phyloP scores from a whole-genome alignment of 176 grass and related monocot species.

The Raddia distichophylla region DNA sequence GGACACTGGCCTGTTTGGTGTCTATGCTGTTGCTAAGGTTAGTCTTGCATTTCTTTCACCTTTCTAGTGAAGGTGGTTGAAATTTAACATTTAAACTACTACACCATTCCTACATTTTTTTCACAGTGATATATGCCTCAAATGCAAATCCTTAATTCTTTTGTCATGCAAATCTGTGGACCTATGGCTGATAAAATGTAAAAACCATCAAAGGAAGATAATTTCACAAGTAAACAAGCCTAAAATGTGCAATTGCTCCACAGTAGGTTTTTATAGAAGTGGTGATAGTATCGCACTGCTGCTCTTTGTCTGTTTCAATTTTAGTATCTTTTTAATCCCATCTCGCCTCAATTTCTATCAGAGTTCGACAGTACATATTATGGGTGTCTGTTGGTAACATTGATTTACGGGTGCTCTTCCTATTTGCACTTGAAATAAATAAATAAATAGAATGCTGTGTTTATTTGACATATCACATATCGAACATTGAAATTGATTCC shows the following conservation, averaged over 20 bases:
- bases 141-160: conserved; percentile 23
- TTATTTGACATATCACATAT: background rate
- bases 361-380: background rate
- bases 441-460: background rate
- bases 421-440: background rate
- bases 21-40: conserved; percentile 95
- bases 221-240: background rate
- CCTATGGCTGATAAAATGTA: background rate
- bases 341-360: background rate
- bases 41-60: conserved; percentile 5
- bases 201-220: background rate
- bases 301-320: background rate
- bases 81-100: conserved; percentile 5
- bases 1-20: conserved; percentile 94
- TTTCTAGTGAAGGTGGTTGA: background rate
- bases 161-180: conserved; percentile 1
- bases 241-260: background rate
- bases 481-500: background rate
- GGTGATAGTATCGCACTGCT: background rate
- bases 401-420: background rate
- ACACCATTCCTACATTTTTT: conserved; percentile 10
- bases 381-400: background rate
- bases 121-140: background rate
- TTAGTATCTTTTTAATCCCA: background rate
- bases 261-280: background rate